phyloP scores from a whole-genome alignment of 768 basidiomycete species.

The Naganishia vishniacii region DNA sequence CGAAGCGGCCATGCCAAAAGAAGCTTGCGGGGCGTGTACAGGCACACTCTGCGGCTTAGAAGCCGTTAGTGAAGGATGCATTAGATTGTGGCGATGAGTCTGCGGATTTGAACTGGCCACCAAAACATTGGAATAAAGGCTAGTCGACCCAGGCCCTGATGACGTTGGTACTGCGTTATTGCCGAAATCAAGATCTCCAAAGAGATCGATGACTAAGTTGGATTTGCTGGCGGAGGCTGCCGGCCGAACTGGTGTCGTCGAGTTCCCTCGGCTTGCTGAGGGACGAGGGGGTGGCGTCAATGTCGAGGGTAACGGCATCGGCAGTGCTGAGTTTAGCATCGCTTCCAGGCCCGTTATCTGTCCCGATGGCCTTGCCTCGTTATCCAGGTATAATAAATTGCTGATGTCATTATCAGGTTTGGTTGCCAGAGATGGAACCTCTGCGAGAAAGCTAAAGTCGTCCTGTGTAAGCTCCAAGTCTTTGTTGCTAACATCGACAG shows the following conservation, averaged over 20 bases:
- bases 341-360: constrained; percentile 39
- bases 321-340: constrained; percentile 35
- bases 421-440: constrained; percentile 40
- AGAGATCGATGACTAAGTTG: constrained; percentile 36
- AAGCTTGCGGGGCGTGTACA: not conserved
- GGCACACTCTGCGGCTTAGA: not conserved
- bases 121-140: not conserved
- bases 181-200: constrained; percentile 39
- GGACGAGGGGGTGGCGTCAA: constrained; percentile 38
- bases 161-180: not conserved
- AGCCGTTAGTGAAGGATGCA: constrained; percentile 51
- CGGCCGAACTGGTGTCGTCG: not conserved
- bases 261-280: constrained; percentile 16
- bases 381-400: constrained; percentile 51
- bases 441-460: constrained; percentile 69
- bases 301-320: constrained; percentile 34
- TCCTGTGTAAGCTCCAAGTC: constrained; percentile 69
- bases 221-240: constrained; percentile 15
- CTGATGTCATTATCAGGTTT: constrained; percentile 49
- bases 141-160: not conserved
- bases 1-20: constrained; percentile 34
- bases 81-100: constrained; percentile 28
- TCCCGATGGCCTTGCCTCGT: constrained; percentile 24
- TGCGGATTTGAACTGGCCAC: constrained; percentile 8
- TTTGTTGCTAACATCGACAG: constrained; percentile 50